phyloP scores from a whole-genome alignment of 2,329 filamentous ascomycete genomes.

The Knufia petricola region DNA sequence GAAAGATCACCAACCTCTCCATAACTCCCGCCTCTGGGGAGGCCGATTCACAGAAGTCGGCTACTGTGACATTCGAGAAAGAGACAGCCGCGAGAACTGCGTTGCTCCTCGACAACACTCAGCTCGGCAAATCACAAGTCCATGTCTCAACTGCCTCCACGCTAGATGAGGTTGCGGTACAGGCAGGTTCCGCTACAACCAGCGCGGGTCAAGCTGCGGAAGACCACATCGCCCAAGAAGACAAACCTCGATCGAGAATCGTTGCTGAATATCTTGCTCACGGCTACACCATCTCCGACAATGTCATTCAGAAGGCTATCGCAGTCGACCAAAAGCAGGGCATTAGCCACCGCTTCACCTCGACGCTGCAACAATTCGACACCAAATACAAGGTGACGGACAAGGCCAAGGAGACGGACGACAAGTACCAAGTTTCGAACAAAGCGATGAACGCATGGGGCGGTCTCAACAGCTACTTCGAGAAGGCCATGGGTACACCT shows the following conservation, averaged over 20 bases:
- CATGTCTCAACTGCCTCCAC: slow-evolving; percentile 66
- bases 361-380: slow-evolving; percentile 67
- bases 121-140: slow-evolving; percentile 66
- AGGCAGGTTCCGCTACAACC: slow-evolving; percentile 47
- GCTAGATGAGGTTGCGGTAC: slow-evolving; percentile 53
- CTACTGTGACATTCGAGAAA: slow-evolving; percentile 94
- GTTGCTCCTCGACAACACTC: slow-evolving; percentile 91
- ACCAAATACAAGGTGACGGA: slow-evolving; percentile 78
- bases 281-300: slow-evolving; percentile 73
- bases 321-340: slow-evolving; percentile 84
- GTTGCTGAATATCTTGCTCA: slow-evolving; percentile 93
- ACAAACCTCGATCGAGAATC: slow-evolving; percentile 91
- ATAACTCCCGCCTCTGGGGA: slow-evolving; percentile 52
- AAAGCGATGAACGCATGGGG: slow-evolving; percentile 59
- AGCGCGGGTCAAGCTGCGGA: slow-evolving; percentile 37
- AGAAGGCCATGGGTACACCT: slow-evolving; percentile 78
- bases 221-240: slow-evolving; percentile 72
- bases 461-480: slow-evolving; percentile 79
- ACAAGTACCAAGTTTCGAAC: slow-evolving; percentile 70
- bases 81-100: slow-evolving; percentile 94
- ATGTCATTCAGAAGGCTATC: slow-evolving; percentile 72
- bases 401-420: slow-evolving; percentile 72
- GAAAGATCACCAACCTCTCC: slow-evolving; percentile 80
- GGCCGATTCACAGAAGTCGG: slow-evolving; percentile 60
- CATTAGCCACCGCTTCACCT: slow-evolving; percentile 69